A percentile compares a stretch with the other conserved stretches of the same genome.
Evolutionary conservation across 306 rosid species (phyloP).

Genomic region (Cajanus cajan): DNA sequence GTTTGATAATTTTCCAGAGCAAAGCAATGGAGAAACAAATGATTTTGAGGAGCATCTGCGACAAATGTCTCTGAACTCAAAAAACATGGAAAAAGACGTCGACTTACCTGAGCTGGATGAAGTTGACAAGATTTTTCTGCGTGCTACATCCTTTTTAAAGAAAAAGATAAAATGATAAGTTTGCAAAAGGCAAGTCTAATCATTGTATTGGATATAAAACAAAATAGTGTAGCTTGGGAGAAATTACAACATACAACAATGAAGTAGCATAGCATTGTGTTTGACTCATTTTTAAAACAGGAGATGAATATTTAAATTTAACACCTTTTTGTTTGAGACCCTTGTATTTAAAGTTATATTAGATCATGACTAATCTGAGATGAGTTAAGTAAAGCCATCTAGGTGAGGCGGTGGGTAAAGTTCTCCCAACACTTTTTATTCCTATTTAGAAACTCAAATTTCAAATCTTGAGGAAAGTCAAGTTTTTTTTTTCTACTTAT

Average conservation of each 20-base stretch:
- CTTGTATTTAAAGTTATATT: neutral
- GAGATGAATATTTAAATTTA: neutral
- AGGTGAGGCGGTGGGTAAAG: neutral
- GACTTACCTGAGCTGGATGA: slow-evolving; percentile 59
- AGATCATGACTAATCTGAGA: neutral
- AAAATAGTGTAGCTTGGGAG: neutral
- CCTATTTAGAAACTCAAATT: neutral
- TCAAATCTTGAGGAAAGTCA: too few relatives aligned
- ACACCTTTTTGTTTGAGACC: neutral
- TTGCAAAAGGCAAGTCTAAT: slow-evolving; percentile 11
- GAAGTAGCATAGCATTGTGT: too few relatives aligned
- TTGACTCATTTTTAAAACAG: neutral
- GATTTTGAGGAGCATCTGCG: slow-evolving; percentile 74
- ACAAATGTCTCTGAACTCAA: slow-evolving; percentile 57
- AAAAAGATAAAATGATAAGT: slow-evolving; percentile 50
- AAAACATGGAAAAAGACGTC: slow-evolving; percentile 38
- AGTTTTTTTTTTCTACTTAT: neutral
- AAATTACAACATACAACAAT: neutral
- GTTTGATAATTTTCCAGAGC: slow-evolving; percentile 63
- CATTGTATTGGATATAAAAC: neutral
- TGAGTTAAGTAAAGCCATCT: neutral
- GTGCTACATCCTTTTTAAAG: slow-evolving; percentile 67
- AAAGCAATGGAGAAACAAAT: slow-evolving; percentile 46
- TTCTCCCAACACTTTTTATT: neutral
- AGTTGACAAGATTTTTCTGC: slow-evolving; percentile 76